phyloP scores from a whole-genome alignment of 1,284 basidiomycete species.

The Fistulinella staudtii region DNA sequence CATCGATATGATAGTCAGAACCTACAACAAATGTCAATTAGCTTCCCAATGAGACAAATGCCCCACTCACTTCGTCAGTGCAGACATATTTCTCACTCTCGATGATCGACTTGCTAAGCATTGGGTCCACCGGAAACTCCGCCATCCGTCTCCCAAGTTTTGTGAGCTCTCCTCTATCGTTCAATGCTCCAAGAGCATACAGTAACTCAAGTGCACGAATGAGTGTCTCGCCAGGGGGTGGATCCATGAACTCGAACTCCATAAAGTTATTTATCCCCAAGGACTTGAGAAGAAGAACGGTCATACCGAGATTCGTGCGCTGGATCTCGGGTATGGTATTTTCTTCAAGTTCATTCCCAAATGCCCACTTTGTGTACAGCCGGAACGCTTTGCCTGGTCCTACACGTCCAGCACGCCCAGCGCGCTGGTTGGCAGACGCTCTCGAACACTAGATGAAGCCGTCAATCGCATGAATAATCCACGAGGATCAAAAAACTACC shows the following conservation, averaged over 20 bases:
- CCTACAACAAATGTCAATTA: slow-evolving; percentile 38
- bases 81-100: slow-evolving; percentile 93
- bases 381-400: slow-evolving; percentile 99
- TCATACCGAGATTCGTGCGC: slow-evolving; percentile 95
- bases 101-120: slow-evolving; percentile 95
- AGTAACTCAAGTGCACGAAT: slow-evolving; percentile 92
- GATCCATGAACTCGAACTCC: slow-evolving; percentile 99
- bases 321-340: slow-evolving; percentile 99
- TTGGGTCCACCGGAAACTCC: slow-evolving; percentile 98
- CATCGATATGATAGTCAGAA: slow-evolving; percentile 97
- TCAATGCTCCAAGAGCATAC: slow-evolving; percentile 94
- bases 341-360: slow-evolving; percentile 91
- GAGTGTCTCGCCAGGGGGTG: slow-evolving; percentile 97
- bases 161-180: slow-evolving; percentile 94
- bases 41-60: not conserved
- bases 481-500: slow-evolving; percentile 44
- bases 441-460: slow-evolving; percentile 71
- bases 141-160: slow-evolving; percentile 97
- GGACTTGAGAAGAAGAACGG: slow-evolving; percentile 91
- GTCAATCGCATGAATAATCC: slow-evolving; percentile 10
- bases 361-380: slow-evolving; percentile 96
- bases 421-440: slow-evolving; percentile 95
- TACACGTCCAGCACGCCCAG: slow-evolving; percentile 95
- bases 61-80: slow-evolving; percentile 82
- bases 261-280: slow-evolving; percentile 97